These are phyloP conservation scores for Maudiozyma bulderi DNA, from an alignment of 805 yeast species.

Conservation along the genomic window DNA sequence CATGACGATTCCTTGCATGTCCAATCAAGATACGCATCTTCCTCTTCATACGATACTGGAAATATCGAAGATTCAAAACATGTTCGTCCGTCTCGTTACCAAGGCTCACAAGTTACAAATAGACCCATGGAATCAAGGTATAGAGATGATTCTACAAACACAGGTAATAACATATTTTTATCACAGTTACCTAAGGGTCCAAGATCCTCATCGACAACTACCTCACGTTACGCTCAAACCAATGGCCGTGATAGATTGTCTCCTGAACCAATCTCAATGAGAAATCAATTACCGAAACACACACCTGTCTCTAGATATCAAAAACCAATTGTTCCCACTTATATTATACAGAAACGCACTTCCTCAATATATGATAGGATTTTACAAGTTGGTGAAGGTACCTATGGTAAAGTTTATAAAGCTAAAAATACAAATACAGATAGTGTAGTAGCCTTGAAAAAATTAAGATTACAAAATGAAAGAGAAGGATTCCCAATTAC, in stretches of 20 bases:
- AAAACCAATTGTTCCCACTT: neutral
- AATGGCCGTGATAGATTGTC: neutral
- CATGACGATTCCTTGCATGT: neutral
- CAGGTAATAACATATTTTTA: neutral
- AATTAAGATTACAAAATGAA: constrained; percentile 74
- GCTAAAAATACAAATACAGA: constrained; percentile 64
- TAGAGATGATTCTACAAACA: neutral
- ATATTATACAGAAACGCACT: constrained; percentile 10
- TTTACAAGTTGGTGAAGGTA: constrained; percentile 96
- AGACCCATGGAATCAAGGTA: neutral
- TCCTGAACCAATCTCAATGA: neutral
- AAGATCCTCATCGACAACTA: constrained; percentile 4
- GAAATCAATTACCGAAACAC: neutral
- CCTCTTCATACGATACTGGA: neutral
- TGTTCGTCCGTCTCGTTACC: constrained; percentile 2
- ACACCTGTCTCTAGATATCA: neutral
- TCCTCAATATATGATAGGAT: constrained; percentile 49
- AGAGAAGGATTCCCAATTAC: constrained; percentile 95
- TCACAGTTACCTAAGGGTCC: constrained; percentile 21
- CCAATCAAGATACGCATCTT: neutral
- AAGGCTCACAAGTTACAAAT: neutral
- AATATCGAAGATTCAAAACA: too few species aligned
- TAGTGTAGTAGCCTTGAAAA: constrained; percentile 75
- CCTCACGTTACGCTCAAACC: neutral
- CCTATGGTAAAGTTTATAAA: constrained; percentile 57